phyloP scores from a whole-genome alignment of 1,139 yeast species.

The Lodderomyces margitis region DNA sequence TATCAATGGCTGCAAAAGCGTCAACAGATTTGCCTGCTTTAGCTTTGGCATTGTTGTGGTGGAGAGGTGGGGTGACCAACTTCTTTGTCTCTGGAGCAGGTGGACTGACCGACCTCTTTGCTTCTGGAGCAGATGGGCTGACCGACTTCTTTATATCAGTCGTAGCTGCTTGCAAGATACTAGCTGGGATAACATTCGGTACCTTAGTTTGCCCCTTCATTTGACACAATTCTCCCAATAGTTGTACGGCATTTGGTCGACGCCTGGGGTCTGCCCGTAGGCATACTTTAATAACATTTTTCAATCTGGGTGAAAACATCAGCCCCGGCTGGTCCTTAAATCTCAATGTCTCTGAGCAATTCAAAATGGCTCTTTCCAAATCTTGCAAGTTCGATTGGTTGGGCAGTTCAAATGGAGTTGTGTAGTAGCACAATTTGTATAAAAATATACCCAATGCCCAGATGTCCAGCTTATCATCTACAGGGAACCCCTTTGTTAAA shows the following conservation, averaged over 20 bases:
- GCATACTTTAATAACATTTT: constrained; percentile 59
- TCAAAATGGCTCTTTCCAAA: constrained; percentile 38
- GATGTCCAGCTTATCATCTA: constrained; percentile 91
- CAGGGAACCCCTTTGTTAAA: constrained; percentile 76
- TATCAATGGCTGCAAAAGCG: constrained; percentile 42
- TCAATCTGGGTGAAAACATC: constrained; percentile 45
- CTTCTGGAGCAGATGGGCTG: constrained; percentile 3
- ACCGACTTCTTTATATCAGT: constrained; percentile 6
- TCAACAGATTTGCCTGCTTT: constrained; percentile 17
- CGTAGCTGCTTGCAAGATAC: constrained; percentile 20
- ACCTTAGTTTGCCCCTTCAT: constrained; percentile 52
- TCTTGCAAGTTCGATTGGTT: constrained; percentile 36
- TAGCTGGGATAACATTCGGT: constrained; percentile 50
- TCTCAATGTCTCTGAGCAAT: constrained; percentile 32
- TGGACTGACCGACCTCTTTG: background rate
- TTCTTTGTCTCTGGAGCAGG: too few relatives aligned
- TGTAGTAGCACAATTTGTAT: constrained; percentile 88
- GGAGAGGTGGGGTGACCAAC: constrained; percentile 1
- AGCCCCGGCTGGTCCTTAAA: constrained; percentile 39
- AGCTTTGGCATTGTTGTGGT: background rate
- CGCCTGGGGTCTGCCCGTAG: constrained; percentile 66
- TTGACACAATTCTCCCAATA: constrained; percentile 64
- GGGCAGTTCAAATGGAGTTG: constrained; percentile 89
- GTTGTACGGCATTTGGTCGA: constrained; percentile 71
- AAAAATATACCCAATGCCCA: constrained; percentile 96